Conservation (phyloP, 805 yeast genomes). For the Saccharomycopsis oosterbeekiorum region DNA sequence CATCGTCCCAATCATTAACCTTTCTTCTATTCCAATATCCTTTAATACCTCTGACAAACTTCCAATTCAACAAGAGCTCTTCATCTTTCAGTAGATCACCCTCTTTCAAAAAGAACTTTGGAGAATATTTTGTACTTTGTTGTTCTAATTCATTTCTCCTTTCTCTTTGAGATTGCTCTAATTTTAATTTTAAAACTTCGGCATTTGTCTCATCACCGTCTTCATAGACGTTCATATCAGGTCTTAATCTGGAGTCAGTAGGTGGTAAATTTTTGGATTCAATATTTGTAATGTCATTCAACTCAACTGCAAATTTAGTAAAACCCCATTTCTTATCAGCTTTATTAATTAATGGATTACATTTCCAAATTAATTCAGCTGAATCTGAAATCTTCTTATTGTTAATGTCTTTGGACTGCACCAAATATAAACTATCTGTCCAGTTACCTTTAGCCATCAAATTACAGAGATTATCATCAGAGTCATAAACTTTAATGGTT, state of each 20-base stretch:
- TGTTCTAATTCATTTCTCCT: slow-evolving; percentile 54
- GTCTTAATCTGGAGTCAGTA: slow-evolving; percentile 83
- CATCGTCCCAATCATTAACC: slow-evolving; percentile 40
- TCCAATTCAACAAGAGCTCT: slow-evolving; percentile 30
- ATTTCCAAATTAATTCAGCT: slow-evolving; percentile 51
- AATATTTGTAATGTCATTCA: slow-evolving; percentile 68
- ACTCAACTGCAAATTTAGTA: slow-evolving; percentile 67
- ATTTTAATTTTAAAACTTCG: slow-evolving; percentile 51
- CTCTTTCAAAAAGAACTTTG: slow-evolving; percentile 27
- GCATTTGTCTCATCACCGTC: slow-evolving; percentile 61
- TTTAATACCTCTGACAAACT: slow-evolving; percentile 34
- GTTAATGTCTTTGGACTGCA: slow-evolving; percentile 28
- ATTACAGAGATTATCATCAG: slow-evolving; percentile 19
- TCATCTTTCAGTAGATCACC: slow-evolving; percentile 37
- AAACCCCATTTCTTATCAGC: slow-evolving; percentile 70
- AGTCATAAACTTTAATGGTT: slow-evolving; percentile 26
- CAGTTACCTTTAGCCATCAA: slow-evolving; percentile 55
- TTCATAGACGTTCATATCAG: slow-evolving; percentile 72
- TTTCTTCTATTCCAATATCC: slow-evolving; percentile 52
- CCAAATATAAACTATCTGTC: slow-evolving; percentile 57
- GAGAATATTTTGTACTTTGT: slow-evolving; percentile 36
- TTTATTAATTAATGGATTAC: slow-evolving; percentile 52
- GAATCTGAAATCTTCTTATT: slow-evolving; percentile 21
- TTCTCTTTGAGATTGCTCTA: slow-evolving; percentile 75
- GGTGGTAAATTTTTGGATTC: slow-evolving; percentile 63